These are phyloP conservation scores for Acmispon strigosus DNA, from an alignment of 306 rosid species.

Conservation along the genomic window DNA sequence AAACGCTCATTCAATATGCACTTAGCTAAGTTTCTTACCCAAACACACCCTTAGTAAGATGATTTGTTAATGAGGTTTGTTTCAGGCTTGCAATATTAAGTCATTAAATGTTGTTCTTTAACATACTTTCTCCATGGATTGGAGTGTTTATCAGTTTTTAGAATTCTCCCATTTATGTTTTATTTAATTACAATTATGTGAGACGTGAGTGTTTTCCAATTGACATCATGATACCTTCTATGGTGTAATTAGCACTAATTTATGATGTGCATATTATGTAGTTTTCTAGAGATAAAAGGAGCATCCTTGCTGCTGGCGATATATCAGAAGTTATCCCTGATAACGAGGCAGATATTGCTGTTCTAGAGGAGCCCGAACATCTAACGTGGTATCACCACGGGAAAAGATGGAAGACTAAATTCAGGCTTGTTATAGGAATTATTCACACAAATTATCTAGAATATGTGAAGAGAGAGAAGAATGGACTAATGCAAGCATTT, in stretches of 20 bases:
- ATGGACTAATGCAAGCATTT: slow-evolving; percentile 65
- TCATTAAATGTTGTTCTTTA: background rate
- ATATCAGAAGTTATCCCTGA: slow-evolving; percentile 81
- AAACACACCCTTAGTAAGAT: background rate
- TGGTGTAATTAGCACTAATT: slow-evolving; percentile 11
- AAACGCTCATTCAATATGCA: no score
- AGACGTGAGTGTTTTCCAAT: background rate
- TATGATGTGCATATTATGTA: slow-evolving; percentile 27
- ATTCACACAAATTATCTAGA: slow-evolving; percentile 94
- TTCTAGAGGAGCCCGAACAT: slow-evolving; percentile 98
- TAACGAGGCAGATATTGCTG: slow-evolving; percentile 81
- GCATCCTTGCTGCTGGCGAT: slow-evolving; percentile 95
- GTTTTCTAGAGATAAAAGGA: slow-evolving; percentile 80
- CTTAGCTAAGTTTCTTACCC: no score
- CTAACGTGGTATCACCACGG: slow-evolving; percentile 99
- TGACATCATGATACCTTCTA: background rate
- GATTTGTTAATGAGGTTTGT: background rate
- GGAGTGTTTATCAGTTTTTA: background rate
- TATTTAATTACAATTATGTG: background rate
- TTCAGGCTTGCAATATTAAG: background rate
- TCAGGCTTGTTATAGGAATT: slow-evolving; percentile 70
- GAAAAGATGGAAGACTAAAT: slow-evolving; percentile 90
- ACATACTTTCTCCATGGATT: background rate
- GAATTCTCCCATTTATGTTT: background rate
- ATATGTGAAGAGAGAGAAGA: slow-evolving; percentile 96